phyloP scores from a whole-genome alignment of 2,329 filamentous ascomycete species.

The Pseudohalonectria lignicola region DNA sequence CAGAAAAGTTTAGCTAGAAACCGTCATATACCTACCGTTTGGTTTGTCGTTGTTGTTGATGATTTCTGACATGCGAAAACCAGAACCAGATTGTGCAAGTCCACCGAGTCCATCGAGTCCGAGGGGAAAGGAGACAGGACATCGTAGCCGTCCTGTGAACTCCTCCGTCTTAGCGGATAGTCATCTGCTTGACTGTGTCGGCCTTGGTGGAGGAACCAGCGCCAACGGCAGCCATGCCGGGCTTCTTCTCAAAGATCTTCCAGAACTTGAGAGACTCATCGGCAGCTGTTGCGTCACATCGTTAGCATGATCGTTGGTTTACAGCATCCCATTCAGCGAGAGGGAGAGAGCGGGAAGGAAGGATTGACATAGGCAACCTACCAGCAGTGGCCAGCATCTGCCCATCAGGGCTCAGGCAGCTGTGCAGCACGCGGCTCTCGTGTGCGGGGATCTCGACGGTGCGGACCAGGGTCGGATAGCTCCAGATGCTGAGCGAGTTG shows the following conservation, averaged over 20 bases:
- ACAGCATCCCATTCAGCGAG: not conserved
- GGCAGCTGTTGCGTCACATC: too few relatives aligned
- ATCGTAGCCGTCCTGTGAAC: too few relatives aligned
- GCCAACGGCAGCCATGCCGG: constrained; percentile 57
- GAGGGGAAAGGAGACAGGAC: too few relatives aligned
- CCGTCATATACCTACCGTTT: constrained; percentile 34
- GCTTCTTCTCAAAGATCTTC: constrained; percentile 99
- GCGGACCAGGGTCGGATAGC: constrained; percentile 92
- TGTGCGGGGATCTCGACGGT: constrained; percentile 97
- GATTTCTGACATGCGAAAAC: constrained; percentile 6
- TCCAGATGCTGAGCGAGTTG: constrained; percentile 98
- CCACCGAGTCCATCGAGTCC: too few relatives aligned
- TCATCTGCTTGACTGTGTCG: constrained; percentile 90
- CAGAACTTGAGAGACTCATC: constrained; percentile 99
- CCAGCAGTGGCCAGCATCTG: constrained; percentile 96
- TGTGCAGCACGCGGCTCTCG: constrained; percentile 93
- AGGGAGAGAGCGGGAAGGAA: too few relatives aligned
- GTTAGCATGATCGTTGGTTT: constrained; percentile 21
- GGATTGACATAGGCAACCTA: constrained; percentile 36
- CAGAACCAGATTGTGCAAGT: too few relatives aligned
- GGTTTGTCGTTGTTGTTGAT: constrained; percentile 12
- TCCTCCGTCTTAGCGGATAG: constrained; percentile 74
- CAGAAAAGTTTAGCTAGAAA: constrained; percentile 18
- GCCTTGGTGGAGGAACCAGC: constrained; percentile 66
- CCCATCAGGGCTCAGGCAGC: constrained; percentile 90